Evolutionary conservation across 305 asterid species (phyloP), one percentile per base, ranked within the genome.

Genomic region (Petunia hybrid): DNA sequence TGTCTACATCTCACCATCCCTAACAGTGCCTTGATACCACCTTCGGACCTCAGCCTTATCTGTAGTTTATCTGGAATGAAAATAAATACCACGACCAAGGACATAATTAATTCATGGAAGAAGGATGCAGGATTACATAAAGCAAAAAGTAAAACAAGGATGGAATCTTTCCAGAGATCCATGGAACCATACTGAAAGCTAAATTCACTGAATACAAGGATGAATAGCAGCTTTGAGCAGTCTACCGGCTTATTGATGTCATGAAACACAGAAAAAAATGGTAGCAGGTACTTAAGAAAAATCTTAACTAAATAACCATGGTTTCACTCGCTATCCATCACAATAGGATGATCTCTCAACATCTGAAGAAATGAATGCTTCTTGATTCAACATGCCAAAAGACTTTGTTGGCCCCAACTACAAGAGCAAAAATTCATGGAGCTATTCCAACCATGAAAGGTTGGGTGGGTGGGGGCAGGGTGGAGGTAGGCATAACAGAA

Each of bases 1-100:
- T 97, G 99, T 76, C 97, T 87, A 81, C 96, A 90, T 86, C 95
- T 90, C 85, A 95, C 99, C 99, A 97, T 97, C 71, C 97, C 99
- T 82, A 97, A 85, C 36, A 97, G 87, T 82, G 99, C 99, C 85
- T 90, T 93, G 83, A 97, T 90, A 82, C 99, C 99, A 69, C 99
- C 99, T 90, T 97, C 99, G 75, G 98, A 89, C 82, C 98, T 89
- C 85, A 97, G 89, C 86, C 97, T 89, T 59, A 87, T 84, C 86
- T 97, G 99, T 85, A 97, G 87, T 87, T 97, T 97, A 88, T 97
- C 99, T 97, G 90, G 65, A 53, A 79, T 66, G 81, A 55, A 35
- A 77, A 87, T 57, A 60, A 73, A 82, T 62, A 55, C 82, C 16
- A 73, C 13, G 42, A 83, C 69, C 77, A 77, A 74, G 51, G 46